Conservation (phyloP, 2,329 filamentous ascomycete genomes). For the Aspergillus quadricinctus region DNA sequence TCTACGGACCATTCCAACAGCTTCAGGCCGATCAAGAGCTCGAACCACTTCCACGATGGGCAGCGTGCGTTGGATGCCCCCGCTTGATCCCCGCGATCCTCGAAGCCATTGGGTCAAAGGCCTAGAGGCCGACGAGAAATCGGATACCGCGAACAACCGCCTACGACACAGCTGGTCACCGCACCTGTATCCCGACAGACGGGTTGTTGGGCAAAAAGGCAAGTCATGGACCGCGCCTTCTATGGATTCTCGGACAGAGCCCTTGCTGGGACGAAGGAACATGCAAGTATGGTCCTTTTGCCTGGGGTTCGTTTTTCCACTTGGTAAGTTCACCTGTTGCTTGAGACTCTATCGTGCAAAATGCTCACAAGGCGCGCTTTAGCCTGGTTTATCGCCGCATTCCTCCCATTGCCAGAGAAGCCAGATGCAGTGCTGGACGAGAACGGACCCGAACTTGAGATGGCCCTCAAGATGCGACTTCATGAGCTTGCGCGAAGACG, state of each 20-base stretch:
- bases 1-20: conserved; percentile 27
- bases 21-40: conserved; percentile 27
- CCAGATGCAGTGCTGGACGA: conserved; percentile 49
- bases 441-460: conserved; percentile 36
- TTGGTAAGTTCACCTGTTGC: conserved; percentile 48
- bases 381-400: conserved; percentile 77
- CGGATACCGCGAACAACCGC: conserved; percentile 35
- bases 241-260: conserved; percentile 60
- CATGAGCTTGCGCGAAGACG: conserved; percentile 45
- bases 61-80: conserved; percentile 6
- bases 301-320: conserved; percentile 71
- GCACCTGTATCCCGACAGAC: conserved; percentile 62
- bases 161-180: conserved; percentile 67
- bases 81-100: conserved; percentile 35
- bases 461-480: conserved; percentile 43
- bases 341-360: neutral
- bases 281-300: conserved; percentile 71
- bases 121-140: conserved; percentile 22
- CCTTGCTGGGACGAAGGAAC: conserved; percentile 63
- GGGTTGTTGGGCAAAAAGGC: conserved; percentile 48
- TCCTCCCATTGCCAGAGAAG: conserved; percentile 65
- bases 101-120: conserved; percentile 40
- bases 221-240: conserved; percentile 72
- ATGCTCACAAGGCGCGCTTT: conserved; percentile 11
- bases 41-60: conserved; percentile 18